Base-by-base conservation (phyloP, 2,329 filamentous ascomycete genomes). In the Colletotrichum godetiae region DNA sequence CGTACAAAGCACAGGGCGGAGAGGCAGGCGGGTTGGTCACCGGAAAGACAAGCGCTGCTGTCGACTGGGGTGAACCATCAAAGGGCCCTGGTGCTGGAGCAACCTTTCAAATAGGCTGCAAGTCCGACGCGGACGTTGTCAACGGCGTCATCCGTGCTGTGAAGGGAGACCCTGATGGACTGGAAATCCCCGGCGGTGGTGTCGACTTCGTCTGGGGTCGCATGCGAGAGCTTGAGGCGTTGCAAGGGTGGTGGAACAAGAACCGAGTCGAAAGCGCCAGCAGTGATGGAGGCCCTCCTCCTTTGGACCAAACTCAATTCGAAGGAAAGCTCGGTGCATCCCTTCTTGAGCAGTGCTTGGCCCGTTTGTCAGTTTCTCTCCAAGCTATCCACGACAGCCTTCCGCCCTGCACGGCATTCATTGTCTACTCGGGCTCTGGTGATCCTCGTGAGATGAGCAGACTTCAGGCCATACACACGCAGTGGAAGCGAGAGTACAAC, bases 41-140 rank as follows among this genome's bases (percentile, higher is more conserved):
- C 4, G 89, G 89, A 75, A 92, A 92, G 81, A 90, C 88, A 0
- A 93, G 92, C 72, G 94, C 93, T 1, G 91, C 97, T 37, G 89
- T 98, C 27, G 97, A 99, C 83, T 98, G 96, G 93, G 96, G 95
- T 63, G 93, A 95, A 73, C 93, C 94, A 15, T 84, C 85, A 66
- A 88, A 88, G 78, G 90, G 89, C 19, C 85, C 86, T 5, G 89
- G 89, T 61, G 86, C 84, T 57, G 88, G 88, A 56, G 89, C 91
- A 4, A 90, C 86, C 4, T 84, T 88, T 75, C 84, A 87, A 46
- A 86, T 92, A 55, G 87, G 87, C 19, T 92, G 91, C 80, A 83
- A 82, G 55, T 88, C 86, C 56, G 91, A 92, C 79, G 88, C 90
- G 49, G 89, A 92, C 15, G 89, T 91, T 12, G 82, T 86, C 52